Base-by-base conservation (phyloP, 495 filamentous ascomycete species). In the Penicillium canariense region DNA sequence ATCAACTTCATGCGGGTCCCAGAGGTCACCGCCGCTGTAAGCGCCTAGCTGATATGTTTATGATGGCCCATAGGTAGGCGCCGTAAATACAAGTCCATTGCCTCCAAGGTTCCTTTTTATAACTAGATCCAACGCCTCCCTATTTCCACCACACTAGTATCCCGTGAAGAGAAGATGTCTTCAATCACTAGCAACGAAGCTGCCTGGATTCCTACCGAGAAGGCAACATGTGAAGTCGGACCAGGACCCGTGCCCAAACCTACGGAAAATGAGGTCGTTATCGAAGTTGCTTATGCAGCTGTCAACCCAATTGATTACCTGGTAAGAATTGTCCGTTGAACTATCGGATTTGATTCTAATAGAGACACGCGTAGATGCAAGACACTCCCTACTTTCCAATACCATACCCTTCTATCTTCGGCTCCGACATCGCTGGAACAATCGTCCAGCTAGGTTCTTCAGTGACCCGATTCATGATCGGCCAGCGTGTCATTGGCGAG, bases 401-500 rank as follows among this genome's bases (percentile, higher is more conserved):
- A 0, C 17, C 42, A 12, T 58, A 61, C 15, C 59, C 59, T 14
- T 58, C 30, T 23, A 60, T 74, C 11, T 48, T 72, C 7, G 77
- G 76, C 11, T 62, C 58, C 27, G 76, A 80, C 53, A 69, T 72
- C 11, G 70, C 75, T 20, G 77, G 77, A 15, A 63, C 65, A 11
- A 61, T 80, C 31, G 62, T 61, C 36, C 52, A 70, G 45, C 63
- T 74, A 1, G 77, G 77, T 7, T 44, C 54, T 10, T 53, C 51
- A 7, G 70, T 73, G 0, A 52, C 48, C 2, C 52, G 61, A 26
- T 72, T 77, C 53, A 66, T 68, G 22, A 58, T 66, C 11, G 76
- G 73, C 14, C 70, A 77, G 44, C 68, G 76, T 27, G 73, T 80
- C n/a, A 63, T 76, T 25, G 75, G 68, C n/a, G n/a, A n/a, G n/a